Evolutionary conservation across 2,329 filamentous ascomycete genomes (phyloP).

Genomic region (Biscogniauxia sp.): DNA sequence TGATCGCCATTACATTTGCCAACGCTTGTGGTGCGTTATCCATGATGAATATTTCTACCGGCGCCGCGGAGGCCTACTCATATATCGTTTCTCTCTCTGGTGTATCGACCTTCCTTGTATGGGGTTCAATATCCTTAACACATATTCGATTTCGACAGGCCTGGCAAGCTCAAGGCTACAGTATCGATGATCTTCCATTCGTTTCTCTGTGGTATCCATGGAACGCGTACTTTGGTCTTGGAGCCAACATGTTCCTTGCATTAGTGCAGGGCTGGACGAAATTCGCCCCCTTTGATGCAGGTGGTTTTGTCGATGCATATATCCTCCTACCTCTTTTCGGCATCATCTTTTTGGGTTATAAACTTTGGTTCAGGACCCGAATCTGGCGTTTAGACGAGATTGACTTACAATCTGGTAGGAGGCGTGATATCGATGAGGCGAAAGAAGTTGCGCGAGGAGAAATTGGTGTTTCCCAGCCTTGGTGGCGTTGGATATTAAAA

Average conservation of each 20-base stretch:
- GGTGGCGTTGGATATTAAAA: slow-evolving; percentile 45
- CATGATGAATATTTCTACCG: slow-evolving; percentile 72
- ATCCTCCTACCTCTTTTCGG: slow-evolving; percentile 59
- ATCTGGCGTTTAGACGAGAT: slow-evolving; percentile 51
- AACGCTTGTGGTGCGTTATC: slow-evolving; percentile 69
- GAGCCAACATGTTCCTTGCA: slow-evolving; percentile 57
- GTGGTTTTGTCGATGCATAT: slow-evolving; percentile 62
- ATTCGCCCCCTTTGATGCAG: slow-evolving; percentile 55
- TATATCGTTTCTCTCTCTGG: slow-evolving; percentile 71
- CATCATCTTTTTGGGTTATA: slow-evolving; percentile 55
- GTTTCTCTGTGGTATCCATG: slow-evolving; percentile 53
- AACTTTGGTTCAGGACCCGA: slow-evolving; percentile 52
- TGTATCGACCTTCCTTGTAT: slow-evolving; percentile 70
- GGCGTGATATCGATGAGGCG: slow-evolving; percentile 52
- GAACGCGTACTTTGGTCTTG: slow-evolving; percentile 58
- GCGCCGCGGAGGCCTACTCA: slow-evolving; percentile 61
- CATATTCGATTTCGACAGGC: slow-evolving; percentile 70
- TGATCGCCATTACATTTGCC: slow-evolving; percentile 62
- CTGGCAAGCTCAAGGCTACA: slow-evolving; percentile 58
- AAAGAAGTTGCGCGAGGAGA: slow-evolving; percentile 32
- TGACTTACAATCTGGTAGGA: slow-evolving; percentile 55
- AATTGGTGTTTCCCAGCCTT: slow-evolving; percentile 24
- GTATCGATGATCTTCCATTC: slow-evolving; percentile 54
- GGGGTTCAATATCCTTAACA: slow-evolving; percentile 67
- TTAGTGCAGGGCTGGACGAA: slow-evolving; percentile 62